A percentile compares a stretch with the other conserved stretches of the same genome.
Evolutionary conservation across 306 rosid genomes (phyloP).

Genomic region (Citrullus mucosospermus): DNA sequence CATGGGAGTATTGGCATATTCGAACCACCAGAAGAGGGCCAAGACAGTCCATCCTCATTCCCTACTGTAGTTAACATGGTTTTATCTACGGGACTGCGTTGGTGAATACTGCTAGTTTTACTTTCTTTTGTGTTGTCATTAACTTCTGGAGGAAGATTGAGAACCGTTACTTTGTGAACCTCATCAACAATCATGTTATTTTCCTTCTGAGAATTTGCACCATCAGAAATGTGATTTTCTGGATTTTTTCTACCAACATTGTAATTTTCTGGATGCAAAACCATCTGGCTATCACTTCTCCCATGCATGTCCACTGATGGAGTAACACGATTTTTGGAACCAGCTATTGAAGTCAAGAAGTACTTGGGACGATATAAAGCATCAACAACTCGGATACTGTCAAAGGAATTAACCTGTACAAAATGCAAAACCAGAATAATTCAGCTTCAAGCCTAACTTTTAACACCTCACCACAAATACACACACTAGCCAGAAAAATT

Average conservation of each 20-base stretch:
- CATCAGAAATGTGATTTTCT: constrained; percentile 12
- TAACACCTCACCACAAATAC: background rate
- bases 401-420: constrained; percentile 78
- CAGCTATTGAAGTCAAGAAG: constrained; percentile 41
- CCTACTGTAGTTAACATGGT: constrained; percentile 18
- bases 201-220: constrained; percentile 21
- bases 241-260: background rate
- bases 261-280: constrained; percentile 10
- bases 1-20: constrained; percentile 80
- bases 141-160: constrained; percentile 47
- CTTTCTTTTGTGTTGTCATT: constrained; percentile 21
- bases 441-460: background rate
- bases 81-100: constrained; percentile 17
- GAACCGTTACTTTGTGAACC: constrained; percentile 74
- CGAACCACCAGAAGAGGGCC: constrained; percentile 26
- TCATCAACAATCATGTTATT: constrained; percentile 17
- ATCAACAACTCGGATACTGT: constrained; percentile 59
- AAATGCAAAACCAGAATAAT: background rate
- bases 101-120: constrained; percentile 20
- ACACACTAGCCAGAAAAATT: background rate
- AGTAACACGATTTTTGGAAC: constrained; percentile 20
- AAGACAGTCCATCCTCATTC: constrained; percentile 21
- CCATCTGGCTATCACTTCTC: constrained; percentile 16
- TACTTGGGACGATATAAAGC: constrained; percentile 59
- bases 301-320: constrained; percentile 26